Evolutionary conservation across 805 yeast species (phyloP), one percentile per base, ranked within the genome.

Genomic region (Vanderwaltozyma yarrowii): DNA sequence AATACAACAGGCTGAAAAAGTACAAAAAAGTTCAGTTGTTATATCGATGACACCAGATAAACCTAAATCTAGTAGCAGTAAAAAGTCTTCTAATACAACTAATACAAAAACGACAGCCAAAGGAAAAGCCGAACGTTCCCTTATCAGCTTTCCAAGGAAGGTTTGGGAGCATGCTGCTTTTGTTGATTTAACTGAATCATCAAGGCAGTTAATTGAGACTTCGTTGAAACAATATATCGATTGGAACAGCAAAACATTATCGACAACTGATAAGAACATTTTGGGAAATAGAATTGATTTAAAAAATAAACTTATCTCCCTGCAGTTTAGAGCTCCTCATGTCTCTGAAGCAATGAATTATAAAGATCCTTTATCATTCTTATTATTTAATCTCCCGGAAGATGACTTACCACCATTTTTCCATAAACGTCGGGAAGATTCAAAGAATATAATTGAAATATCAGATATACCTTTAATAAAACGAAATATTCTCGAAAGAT

Each of bases 321-420:
- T 74, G n/a, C 92, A 94, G 0, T 89, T 89, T 50, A 71, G 87
- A 40, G 58, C 63, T 26, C 51, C 71, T 1, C 96, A 88, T 53
- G 73, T 80, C 1, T 60, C 63, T 2, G 97, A 89, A 51, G 77
- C 96, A 0, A 60, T 84, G 33, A 61, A 65, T 20, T 83, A 83
- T 51, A 55, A 53, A 36, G 71, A 66, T 46, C 69, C 71, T 2
- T 37, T 66, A 7, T 64, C 70, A 0, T 66, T 62, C 65, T 69
- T 89, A 15, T 61, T 89, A 10, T 78, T 88, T 46, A 92, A 89
- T 51, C 74, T 89, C 3, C 97, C 97, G 0, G 96, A 92, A 45
- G 97, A 88, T 53, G 98, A 89, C 51, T 64, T 89, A 24, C 98
- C 98, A 0, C 47, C 61, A 0, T 64, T 67, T 33, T 82, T 82